Evolutionary conservation across 2,329 filamentous ascomycete species (phyloP), one percentile per base, ranked within the genome.

Genomic region (Cytospora chrysosperma): DNA sequence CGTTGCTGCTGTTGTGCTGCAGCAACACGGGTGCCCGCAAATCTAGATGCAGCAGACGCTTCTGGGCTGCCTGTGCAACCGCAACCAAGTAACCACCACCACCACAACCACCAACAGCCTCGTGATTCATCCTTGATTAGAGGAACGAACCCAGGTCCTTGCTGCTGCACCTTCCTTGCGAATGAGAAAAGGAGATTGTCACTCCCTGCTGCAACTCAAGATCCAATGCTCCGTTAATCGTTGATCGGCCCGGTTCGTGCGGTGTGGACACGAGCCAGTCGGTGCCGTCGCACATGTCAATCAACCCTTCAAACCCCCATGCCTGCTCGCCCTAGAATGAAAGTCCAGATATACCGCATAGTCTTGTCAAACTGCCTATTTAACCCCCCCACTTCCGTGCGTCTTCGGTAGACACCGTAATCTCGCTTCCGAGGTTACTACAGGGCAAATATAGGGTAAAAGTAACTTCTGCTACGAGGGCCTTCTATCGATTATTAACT

Each of bases 11-110:
- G n/a, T 24, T 47, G 43, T 47, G 43, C 43, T 24, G 43, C 43
- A 12, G n/a, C n/a, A 47, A 12, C n/a, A 10, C 43, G 40, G 51
- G 19, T 55, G 40, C 59, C 19, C 21, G 37, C 58, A 40, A n/a
- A 1, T 17, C 27, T 19, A 56, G 21, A 40, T 52, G 50, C 28
- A 52, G 40, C 49, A 40, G 55, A 59, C 32, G 51, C 61, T 58
- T 63, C 61, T 63, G 61, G 61, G 34, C 55, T 47, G 9, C 24
- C 37, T 34, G 61, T 63, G 55, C 40, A 43, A 59, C 61, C 27
- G 49, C 49, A 55, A 54, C 61, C 27, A 49, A 13, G 47, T 26
- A 58, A 19, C 60, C n/a, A 26, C 27, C n/a, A 43, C n/a, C 7
- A 56, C 47, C 58, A 19, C 60, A 15, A 26, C 27, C n/a, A 43